These are phyloP conservation scores for Xylaria curta DNA, from an alignment of 495 filamentous ascomycete species.

Conservation along the genomic window DNA sequence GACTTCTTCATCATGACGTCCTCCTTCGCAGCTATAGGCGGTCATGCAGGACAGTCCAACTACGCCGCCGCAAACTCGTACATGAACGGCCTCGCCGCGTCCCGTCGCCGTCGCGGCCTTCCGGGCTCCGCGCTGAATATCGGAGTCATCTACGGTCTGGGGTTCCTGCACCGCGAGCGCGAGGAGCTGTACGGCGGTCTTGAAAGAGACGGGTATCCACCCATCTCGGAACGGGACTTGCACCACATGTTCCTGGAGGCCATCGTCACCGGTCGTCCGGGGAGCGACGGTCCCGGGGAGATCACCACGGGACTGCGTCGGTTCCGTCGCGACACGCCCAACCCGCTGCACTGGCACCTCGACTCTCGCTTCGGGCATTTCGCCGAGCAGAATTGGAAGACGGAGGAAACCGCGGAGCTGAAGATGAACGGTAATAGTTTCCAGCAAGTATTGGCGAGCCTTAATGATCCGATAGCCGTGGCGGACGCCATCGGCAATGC, in stretches of 20 bases:
- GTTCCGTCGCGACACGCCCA: conserved; percentile 35
- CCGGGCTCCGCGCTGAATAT: conserved; percentile 60
- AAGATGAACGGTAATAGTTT: conserved; percentile 27
- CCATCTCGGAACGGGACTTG: conserved; percentile 65
- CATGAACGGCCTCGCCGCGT: conserved; percentile 54
- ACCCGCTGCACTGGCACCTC: conserved; percentile 45
- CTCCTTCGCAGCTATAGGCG: conserved; percentile 54
- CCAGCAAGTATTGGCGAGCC: conserved; percentile 32
- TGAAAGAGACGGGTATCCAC: conserved; percentile 54
- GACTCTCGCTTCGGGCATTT: conserved; percentile 52
- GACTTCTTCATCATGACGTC: conserved; percentile 60
- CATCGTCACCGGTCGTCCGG: conserved; percentile 49
- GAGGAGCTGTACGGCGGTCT: conserved; percentile 48
- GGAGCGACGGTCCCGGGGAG: conserved; percentile 30
- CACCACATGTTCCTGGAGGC: conserved; percentile 67
- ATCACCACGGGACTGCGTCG: conserved; percentile 51
- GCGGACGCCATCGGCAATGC: conserved; percentile 32
- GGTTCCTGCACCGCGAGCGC: conserved; percentile 59
- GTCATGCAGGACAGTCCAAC: conserved; percentile 57
- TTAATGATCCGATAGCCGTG: conserved; percentile 28
- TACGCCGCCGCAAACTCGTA: conserved; percentile 65
- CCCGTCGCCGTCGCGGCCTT: conserved; percentile 42
- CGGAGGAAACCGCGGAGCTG: neutral
- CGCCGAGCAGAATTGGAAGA: conserved; percentile 14
- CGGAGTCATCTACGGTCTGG: conserved; percentile 62